A percentile compares a stretch with the other conserved stretches of the same genome.
phyloP scores from a whole-genome alignment of 805 yeast genomes.

The Dipodascus geniculatus region DNA sequence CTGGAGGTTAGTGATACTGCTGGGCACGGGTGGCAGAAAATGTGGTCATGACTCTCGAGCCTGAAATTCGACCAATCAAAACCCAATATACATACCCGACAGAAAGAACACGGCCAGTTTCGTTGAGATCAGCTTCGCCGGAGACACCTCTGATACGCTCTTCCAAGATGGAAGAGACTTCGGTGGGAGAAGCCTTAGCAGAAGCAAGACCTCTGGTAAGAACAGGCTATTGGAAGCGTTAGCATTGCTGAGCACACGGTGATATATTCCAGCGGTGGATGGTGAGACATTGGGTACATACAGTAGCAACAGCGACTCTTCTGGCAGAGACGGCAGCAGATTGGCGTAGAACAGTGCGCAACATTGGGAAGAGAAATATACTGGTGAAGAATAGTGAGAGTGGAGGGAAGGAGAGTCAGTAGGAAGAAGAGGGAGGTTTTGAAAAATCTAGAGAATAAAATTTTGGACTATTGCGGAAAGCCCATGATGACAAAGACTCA shows the following conservation, averaged over 20 bases:
- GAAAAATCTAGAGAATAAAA: not conserved
- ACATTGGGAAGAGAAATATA: constrained; percentile 16
- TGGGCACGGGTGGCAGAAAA: not conserved
- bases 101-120: constrained; percentile 98
- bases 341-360: constrained; percentile 31
- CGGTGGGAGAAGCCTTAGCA: constrained; percentile 98
- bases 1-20: not conserved
- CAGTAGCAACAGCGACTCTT: constrained; percentile 21
- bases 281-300: constrained; percentile 14
- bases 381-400: not conserved
- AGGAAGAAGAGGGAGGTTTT: not conserved
- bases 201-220: constrained; percentile 75
- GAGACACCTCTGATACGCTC: constrained; percentile 99
- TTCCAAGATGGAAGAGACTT: constrained; percentile 97
- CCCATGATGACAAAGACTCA: not conserved
- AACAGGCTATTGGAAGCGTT: constrained; percentile 23
- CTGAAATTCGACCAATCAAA: not conserved
- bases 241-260: too few species aligned
- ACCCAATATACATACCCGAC: constrained; percentile 60
- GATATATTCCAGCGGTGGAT: too few species aligned
- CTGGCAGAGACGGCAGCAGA: constrained; percentile 25
- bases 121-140: constrained; percentile 94
- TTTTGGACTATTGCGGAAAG: not conserved
- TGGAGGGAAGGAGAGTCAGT: not conserved
- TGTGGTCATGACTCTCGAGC: not conserved